Evolutionary conservation across 75 land plant species (phyloP), one percentile per base, ranked within the genome.

Genomic region (Adiantum capillusveneris): DNA sequence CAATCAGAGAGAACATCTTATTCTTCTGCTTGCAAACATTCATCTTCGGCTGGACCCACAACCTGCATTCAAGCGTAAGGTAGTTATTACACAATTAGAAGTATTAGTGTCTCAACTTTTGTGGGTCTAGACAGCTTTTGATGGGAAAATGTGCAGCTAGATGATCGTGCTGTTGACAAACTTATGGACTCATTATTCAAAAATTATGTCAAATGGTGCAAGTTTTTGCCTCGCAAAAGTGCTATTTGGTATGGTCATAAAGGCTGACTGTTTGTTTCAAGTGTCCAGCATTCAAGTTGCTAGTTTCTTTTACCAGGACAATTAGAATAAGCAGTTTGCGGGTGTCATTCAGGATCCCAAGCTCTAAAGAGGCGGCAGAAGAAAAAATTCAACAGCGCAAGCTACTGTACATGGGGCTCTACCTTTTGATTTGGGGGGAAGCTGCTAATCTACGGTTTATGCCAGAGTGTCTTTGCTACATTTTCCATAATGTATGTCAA

Each of bases 381-480:
- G 58, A 27, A 60, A 94, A 81, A 50, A 53, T 77, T 9, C 93
- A 85, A 29, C 94, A 88, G 49, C 72, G 84, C 29, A 87, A 82
- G 68, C 59, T 91, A 13, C 77, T 91, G 9, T 91, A 88, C 67
- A 84, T 84, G 97, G 86, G 86, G 14, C 70, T 91, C 14, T 88
- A 76, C 60, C 99, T 95, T 50, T 91, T 90, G 19, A 82, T 95
- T 17, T 95, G 99, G 99, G 99, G 99, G 37, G 99, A 95, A 67
- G 97, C 97, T 65, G 88, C 99, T 6, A 95, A 90, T 71, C 63
- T 95, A 17, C 82, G 92, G 13, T 95, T 95, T 64, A 90, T 95
- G 97, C 97, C 92, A 42, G 99, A 95, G 66, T 95, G 97, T 62
- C 73, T 95, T 24, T 87, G 97, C 75, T 90, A 95, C 59, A 90